Conservation (phyloP, 179 eudicot species). For the Beta corolliflora region DNA sequence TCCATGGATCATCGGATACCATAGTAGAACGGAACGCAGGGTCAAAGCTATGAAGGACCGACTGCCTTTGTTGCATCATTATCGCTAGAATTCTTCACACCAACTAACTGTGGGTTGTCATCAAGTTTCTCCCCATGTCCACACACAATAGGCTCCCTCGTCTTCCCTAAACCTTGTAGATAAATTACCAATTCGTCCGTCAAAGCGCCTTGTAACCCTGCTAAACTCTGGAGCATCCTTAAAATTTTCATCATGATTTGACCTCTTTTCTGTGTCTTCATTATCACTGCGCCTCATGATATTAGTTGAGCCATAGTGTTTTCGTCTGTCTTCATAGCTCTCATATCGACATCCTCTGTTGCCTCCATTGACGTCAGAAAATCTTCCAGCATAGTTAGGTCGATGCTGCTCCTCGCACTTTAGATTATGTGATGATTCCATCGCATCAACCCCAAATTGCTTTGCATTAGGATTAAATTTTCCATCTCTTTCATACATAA, state of each 20-base stretch:
- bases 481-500: conserved; percentile 30
- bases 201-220: conserved; percentile 26
- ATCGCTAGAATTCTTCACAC: conserved; percentile 21
- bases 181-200: conserved; percentile 18
- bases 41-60: not conserved
- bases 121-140: conserved; percentile 30
- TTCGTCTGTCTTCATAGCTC: conserved; percentile 32
- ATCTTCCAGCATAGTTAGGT: conserved; percentile 33
- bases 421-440: conserved; percentile 30
- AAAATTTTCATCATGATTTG: conserved; percentile 24
- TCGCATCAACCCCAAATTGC: conserved; percentile 26
- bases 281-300: conserved; percentile 26
- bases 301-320: conserved; percentile 22
- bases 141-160: conserved; percentile 16
- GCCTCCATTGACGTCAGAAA: conserved; percentile 25
- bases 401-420: conserved; percentile 35
- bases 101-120: conserved; percentile 9
- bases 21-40: not conserved
- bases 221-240: conserved; percentile 24
- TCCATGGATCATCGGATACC: not conserved
- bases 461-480: conserved; percentile 25
- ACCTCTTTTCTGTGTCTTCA: conserved; percentile 26
- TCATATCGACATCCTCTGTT: conserved; percentile 34
- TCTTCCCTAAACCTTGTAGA: conserved; percentile 30
- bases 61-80: conserved; percentile 7